phyloP scores from a whole-genome alignment of 2,329 filamentous ascomycete genomes.

The Chalaropsis ovoidea region DNA sequence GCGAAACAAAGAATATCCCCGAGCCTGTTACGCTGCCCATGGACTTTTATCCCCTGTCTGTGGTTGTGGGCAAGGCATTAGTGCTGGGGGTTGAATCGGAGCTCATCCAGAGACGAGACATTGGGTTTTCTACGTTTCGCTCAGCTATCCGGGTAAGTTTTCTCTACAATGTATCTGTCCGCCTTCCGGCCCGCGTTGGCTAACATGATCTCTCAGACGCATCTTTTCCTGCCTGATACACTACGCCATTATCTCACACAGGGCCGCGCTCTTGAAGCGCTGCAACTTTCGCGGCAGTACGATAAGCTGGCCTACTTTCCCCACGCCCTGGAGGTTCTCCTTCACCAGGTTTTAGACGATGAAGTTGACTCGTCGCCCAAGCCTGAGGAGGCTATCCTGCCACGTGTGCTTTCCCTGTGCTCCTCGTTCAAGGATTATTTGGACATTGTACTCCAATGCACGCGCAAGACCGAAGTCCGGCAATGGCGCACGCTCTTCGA shows the following conservation, averaged over 20 bases:
- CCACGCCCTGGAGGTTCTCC: conserved; percentile 80
- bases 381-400: conserved; percentile 54
- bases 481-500: conserved; percentile 92
- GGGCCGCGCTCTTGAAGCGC: conserved; percentile 68
- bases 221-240: conserved; percentile 83
- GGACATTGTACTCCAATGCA: conserved; percentile 93
- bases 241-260: conserved; percentile 67
- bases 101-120: conserved; percentile 81
- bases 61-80: conserved; percentile 80
- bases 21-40: conserved; percentile 65
- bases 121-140: conserved; percentile 81
- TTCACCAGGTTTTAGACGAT: conserved; percentile 89
- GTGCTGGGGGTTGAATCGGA: conserved; percentile 86
- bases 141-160: conserved; percentile 70
- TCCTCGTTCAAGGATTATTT: conserved; percentile 77
- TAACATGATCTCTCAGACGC: conserved; percentile 48
- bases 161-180: neutral
- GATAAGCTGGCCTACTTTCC: conserved; percentile 82
- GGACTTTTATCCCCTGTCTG: conserved; percentile 92
- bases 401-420: conserved; percentile 51
- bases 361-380: conserved; percentile 67
- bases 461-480: conserved; percentile 88
- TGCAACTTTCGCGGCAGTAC: conserved; percentile 75
- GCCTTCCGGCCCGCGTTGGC: neutral
- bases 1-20: conserved; percentile 59